Evolutionary conservation across 139 green algal species (phyloP), one percentile per base, ranked within the genome.

Genomic region (Nannochloris sp.): DNA sequence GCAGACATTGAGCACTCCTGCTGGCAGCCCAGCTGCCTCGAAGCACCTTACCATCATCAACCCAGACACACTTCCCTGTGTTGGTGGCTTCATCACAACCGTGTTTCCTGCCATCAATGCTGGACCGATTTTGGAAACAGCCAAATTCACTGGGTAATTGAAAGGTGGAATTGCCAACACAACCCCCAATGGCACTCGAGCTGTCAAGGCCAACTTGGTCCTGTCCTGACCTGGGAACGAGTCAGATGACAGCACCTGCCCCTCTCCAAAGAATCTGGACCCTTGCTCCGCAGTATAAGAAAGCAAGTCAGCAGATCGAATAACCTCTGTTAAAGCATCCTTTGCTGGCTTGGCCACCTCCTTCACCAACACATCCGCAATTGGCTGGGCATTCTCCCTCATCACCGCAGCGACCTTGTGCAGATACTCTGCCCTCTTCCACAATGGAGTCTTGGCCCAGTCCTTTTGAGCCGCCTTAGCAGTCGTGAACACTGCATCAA

Each of bases 121-220:
- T 1, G 92, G 92, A 1, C 70, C 92, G 17, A 98, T 79, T 81
- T 98, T 98, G 67, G 80, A 91, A 5, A 97, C 88, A 3, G 88
- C 88, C 48, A 98, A 78, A 78, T 97, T 97, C 59, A 97, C 87
- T 16, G 70, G 64, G 72, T 97, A 98, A 79, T 98, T 98, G 83
- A 98, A 98, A 49, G 92, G 92, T 4, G 92, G 91, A 77, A 98
- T 96, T 79, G 70, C 80, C 49, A 98, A 78, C 20, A 98, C 86
- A 11, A 95, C 85, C 17, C 91, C 91, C 61, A 97, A 68, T 0
- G 91, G 89, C 14, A 97, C 84, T 76, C 90, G 73, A 46, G 28
- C 13, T 5, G 20, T 31, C 14, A 98, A 63, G 78, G 87, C 95
- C 33, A 98, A 51, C 75, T 98, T 98, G 75, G 84, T 94, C 50